Percentiles rank a stretch among this genome's conserved stretches.
phyloP scores from a whole-genome alignment of 2,329 filamentous ascomycete species.

The Aquanectria penicillioides region DNA sequence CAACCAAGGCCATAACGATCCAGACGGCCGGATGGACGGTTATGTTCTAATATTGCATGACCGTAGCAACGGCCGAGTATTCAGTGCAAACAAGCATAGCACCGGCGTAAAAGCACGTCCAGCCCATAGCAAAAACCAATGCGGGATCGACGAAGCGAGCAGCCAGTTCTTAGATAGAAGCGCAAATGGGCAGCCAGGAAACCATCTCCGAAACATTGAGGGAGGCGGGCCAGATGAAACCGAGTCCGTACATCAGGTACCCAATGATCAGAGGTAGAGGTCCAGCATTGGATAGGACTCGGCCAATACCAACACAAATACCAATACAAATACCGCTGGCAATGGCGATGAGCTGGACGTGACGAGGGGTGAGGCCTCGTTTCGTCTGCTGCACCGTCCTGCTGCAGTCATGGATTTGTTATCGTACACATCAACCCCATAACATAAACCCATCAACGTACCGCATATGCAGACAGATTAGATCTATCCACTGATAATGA shows the following conservation, averaged over 20 bases:
- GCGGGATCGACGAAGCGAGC: slow-evolving; percentile 64
- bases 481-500: too few species aligned
- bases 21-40: slow-evolving; percentile 55
- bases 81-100: slow-evolving; percentile 55
- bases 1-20: slow-evolving; percentile 54
- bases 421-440: too few species aligned
- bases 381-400: too few species aligned
- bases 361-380: slow-evolving; percentile 44
- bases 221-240: slow-evolving; percentile 52
- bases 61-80: slow-evolving; percentile 53
- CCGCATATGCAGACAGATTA: too few species aligned
- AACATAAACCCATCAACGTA: too few species aligned
- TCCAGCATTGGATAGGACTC: slow-evolving; percentile 50
- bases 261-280: slow-evolving; percentile 52
- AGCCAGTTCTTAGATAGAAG: slow-evolving; percentile 64
- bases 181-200: slow-evolving; percentile 62
- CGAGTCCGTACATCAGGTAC: slow-evolving; percentile 51
- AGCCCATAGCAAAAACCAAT: slow-evolving; percentile 64
- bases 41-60: slow-evolving; percentile 54
- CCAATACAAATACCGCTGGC: slow-evolving; percentile 55
- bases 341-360: slow-evolving; percentile 58
- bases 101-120: slow-evolving; percentile 58
- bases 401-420: too few species aligned
- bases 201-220: slow-evolving; percentile 64
- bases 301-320: slow-evolving; percentile 53